Evolutionary conservation across 2,329 filamentous ascomycete species (phyloP).

Genomic region (Alternaria brassicicola): DNA sequence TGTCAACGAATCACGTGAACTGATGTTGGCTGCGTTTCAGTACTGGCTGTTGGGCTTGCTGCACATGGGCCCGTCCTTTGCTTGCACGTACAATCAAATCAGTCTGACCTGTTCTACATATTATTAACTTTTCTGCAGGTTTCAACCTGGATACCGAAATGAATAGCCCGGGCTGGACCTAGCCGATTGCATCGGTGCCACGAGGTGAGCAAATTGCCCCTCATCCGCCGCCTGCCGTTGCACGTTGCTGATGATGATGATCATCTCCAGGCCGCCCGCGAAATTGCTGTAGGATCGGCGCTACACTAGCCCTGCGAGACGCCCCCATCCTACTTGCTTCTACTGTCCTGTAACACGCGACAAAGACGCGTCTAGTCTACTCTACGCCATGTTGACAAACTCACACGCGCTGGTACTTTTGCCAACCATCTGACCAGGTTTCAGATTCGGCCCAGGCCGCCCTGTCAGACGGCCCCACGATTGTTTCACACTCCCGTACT

Average conservation of each 20-base stretch:
- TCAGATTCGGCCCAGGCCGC: neutral
- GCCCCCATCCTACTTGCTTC: slow-evolving; percentile 13
- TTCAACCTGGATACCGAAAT: neutral
- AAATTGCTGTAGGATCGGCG: slow-evolving; percentile 32
- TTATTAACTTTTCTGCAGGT: neutral
- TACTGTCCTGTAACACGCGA: slow-evolving; percentile 13
- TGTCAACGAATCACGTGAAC: neutral
- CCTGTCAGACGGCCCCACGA: neutral
- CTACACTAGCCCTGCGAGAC: slow-evolving; percentile 22
- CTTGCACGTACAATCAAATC: neutral
- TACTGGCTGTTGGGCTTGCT: neutral
- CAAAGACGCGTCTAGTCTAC: slow-evolving; percentile 10
- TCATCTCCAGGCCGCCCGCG: slow-evolving; percentile 22
- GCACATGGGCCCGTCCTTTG: neutral
- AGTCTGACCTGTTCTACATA: neutral
- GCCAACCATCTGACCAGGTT: neutral
- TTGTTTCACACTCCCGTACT: slow-evolving; percentile 1
- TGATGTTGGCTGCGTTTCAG: neutral
- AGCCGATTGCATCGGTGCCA: slow-evolving; percentile 2
- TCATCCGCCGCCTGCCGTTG: slow-evolving; percentile 3
- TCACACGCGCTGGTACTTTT: neutral
- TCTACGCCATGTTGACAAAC: slow-evolving; percentile 6
- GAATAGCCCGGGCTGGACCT: neutral
- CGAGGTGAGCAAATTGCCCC: slow-evolving; percentile 9
- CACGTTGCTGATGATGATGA: slow-evolving; percentile 17